Base-by-base conservation (phyloP, 306 rosid genomes). In the Corylus americana region DNA sequence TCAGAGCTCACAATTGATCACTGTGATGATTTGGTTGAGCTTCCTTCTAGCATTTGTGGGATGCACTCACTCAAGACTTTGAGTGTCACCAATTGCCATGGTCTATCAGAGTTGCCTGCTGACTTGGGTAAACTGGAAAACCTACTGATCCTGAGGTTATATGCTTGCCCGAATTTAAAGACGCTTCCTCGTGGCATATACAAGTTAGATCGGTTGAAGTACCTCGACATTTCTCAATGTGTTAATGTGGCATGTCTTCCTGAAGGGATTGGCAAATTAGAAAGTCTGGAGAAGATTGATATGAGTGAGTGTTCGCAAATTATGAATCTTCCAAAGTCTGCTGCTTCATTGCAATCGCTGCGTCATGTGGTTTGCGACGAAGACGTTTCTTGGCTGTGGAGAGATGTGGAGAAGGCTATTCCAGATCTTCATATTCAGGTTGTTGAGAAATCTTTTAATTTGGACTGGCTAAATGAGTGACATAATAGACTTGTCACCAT, bases 251-350 rank as follows among this genome's bases (percentile, higher is more conserved):
- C 80, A 27, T 61, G 84, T 45, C 89, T 95, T 70, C 98, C 97
- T 49, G 78, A 75, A 42, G 83, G 82, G 62, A 77, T 86, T 62
- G 97, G 93, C 31, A 83, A 81, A 29, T 29, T 91, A 53, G 80
- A 79, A 2, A 89, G 80, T 70, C 72, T 95, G 80, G 92, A 91
- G 81, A 95, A 92, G 91, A 90, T 95, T 74, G 97, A 92, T 88
- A 91, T 92, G 98, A 90, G 97, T 80, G 98, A 91, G 77, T 95
- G 98, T 78, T 73, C 92, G 12, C 79, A 80, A 78, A 87, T 95
- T 49, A 83, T 72, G 71, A 73, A 14, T 22, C 74, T 90, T 16
- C 98, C 98, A 7, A 84, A 84, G 39, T 89, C 97, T 29, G 80
- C 85, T 16, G 51, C 75, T 45, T 78, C 86, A 29, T 70, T 88